phyloP scores from a whole-genome alignment of 2,329 filamentous ascomycete genomes.

The Cercospora beticola region DNA sequence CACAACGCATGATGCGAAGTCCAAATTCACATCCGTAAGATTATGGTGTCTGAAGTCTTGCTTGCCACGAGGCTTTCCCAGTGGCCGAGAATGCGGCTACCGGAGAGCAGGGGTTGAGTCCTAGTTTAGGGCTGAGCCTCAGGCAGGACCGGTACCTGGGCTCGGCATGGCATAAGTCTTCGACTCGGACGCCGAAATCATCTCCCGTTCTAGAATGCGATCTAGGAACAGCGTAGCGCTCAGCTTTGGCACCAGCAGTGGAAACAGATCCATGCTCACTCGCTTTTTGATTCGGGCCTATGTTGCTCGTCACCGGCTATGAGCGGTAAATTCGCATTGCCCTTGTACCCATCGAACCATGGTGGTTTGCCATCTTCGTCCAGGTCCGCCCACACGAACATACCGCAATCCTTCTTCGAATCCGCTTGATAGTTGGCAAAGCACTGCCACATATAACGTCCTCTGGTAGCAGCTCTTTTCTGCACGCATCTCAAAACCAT shows the following conservation, averaged over 20 bases:
- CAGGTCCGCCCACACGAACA: conserved; percentile 84
- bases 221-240: neutral
- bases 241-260: no score
- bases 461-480: conserved; percentile 71
- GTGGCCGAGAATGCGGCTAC: neutral
- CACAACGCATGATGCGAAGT: neutral
- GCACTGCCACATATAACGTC: conserved; percentile 93
- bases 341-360: conserved; percentile 49
- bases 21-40: neutral
- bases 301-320: neutral
- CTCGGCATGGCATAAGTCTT: neutral
- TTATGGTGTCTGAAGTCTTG: neutral
- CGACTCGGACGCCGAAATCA: neutral
- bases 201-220: neutral
- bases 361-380: conserved; percentile 80
- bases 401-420: conserved; percentile 61
- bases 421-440: conserved; percentile 71
- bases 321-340: conserved; percentile 34
- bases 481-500: conserved; percentile 74
- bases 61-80: neutral
- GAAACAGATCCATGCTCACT: neutral
- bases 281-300: neutral
- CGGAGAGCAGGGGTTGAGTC: neutral
- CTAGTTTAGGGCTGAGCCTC: neutral
- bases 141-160: neutral